Evolutionary conservation across 1,284 basidiomycete species (phyloP).

Genomic region (Leccinum subfulvum): DNA sequence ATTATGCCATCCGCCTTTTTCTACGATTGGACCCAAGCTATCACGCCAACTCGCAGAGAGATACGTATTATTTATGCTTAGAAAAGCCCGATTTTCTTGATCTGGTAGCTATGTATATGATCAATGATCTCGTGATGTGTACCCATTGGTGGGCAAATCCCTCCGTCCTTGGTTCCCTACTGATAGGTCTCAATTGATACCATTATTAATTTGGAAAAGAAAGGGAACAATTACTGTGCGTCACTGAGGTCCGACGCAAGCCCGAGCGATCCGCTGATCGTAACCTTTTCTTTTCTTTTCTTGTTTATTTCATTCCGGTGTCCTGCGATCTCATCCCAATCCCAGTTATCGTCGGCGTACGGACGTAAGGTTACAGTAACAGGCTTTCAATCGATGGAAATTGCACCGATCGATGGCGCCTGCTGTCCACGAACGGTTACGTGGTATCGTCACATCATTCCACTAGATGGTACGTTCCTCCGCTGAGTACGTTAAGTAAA

Average conservation of each 20-base stretch:
- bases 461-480: slow-evolving; percentile 1
- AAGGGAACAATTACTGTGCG: neutral
- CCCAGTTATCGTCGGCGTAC: slow-evolving; percentile 19
- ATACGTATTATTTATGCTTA: slow-evolving; percentile 26
- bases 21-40: slow-evolving; percentile 18
- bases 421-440: slow-evolving; percentile 15
- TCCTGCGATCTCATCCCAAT: neutral
- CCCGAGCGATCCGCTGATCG: slow-evolving; percentile 21
- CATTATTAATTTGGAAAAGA: slow-evolving; percentile 10
- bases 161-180: neutral
- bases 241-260: neutral
- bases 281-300: slow-evolving; percentile 2
- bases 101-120: slow-evolving; percentile 17
- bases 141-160: slow-evolving; percentile 21
- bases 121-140: slow-evolving; percentile 27
- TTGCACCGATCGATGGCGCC: slow-evolving; percentile 24
- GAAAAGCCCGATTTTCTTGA: slow-evolving; percentile 28
- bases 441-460: neutral
- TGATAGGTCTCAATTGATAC: slow-evolving; percentile 14
- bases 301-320: neutral
- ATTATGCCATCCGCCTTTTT: slow-evolving; percentile 16
- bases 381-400: slow-evolving; percentile 16
- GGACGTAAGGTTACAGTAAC: slow-evolving; percentile 11
- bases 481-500: neutral
- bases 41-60: neutral